Evolutionary conservation across 192 early-diverging fungal species (phyloP), one percentile per base, ranked within the genome.

Genomic region (Funneliformis geosporum): DNA sequence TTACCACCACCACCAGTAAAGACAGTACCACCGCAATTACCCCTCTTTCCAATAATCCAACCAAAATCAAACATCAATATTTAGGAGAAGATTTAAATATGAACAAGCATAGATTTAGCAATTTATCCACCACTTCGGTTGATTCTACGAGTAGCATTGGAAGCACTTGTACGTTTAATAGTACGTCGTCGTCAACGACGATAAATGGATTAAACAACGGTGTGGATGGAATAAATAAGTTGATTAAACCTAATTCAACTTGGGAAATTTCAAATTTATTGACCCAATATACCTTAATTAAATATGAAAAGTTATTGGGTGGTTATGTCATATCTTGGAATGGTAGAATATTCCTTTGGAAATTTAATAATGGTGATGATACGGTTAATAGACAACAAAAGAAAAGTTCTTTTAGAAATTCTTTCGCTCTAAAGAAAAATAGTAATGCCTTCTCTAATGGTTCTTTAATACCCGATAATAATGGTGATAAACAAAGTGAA

Each of bases 311-410:
- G 12, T 28, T 33, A 65, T 25, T 27, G 14, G 28, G 28, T 5
- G 62, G 62, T 3, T 65, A 65, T 25, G 62, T 28, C 5, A 11
- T 25, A 33, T 33, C 62, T 65, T 65, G 62, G 62, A 65, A 65
- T 27, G 62, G 62, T 25, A 65, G 62, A 65, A 28, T 65, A 21
- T 65, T 65, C 28, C 28, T 65, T 6, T 65, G 62, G 62, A 65
- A 28, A 9, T 14, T 65, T 33, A 11, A 27, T 33, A 11, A 27
- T 33, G 10, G 25, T 33, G 25, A 16, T 8, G 21, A 28, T 5
- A 1, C 5, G 16, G 50, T 6, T n/a, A 7, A 1, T 55, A 55
- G 21, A 21, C 16, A 55, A 55, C 16, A 55, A 16, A 55, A 55
- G 14, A 55, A 16, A 55, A 6, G 0, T 55, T 55, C 50, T 55